phyloP scores from a whole-genome alignment of 208 protist genomes.

The Leishmania tropica region DNA sequence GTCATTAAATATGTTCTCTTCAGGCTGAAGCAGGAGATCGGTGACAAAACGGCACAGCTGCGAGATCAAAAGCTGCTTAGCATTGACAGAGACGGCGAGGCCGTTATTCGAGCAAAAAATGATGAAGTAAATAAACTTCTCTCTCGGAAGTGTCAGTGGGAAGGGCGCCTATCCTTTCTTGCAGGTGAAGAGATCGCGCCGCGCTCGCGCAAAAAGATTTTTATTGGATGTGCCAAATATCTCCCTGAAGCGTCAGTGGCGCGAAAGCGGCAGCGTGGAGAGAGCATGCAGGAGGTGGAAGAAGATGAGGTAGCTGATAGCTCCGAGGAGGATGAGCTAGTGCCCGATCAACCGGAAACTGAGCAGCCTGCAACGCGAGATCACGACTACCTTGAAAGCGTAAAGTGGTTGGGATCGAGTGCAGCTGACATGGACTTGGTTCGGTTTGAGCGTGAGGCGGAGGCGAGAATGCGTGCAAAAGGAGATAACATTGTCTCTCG shows the following conservation, averaged over 20 bases:
- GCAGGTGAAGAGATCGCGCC: slow-evolving; percentile 13
- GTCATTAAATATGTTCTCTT: slow-evolving; percentile 75
- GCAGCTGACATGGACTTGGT: slow-evolving; percentile 29
- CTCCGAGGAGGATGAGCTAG: slow-evolving; percentile 3
- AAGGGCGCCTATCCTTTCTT: slow-evolving; percentile 42
- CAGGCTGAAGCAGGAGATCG: slow-evolving; percentile 73
- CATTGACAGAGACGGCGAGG: slow-evolving; percentile 80
- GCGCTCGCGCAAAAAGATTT: slow-evolving; percentile 41
- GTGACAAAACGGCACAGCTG: slow-evolving; percentile 68
- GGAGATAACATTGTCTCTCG: neutral
- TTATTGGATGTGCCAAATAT: slow-evolving; percentile 79
- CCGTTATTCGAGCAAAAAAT: slow-evolving; percentile 70
- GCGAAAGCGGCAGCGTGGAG: slow-evolving; percentile 25
- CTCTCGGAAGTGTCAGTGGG: slow-evolving; percentile 63
- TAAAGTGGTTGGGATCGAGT: slow-evolving; percentile 33
- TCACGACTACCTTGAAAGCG: slow-evolving; percentile 15
- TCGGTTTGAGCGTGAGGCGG: slow-evolving; percentile 35
- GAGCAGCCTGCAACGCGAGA: slow-evolving; percentile 8
- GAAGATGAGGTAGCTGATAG: neutral
- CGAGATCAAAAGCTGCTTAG: slow-evolving; percentile 52
- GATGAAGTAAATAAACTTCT: slow-evolving; percentile 81
- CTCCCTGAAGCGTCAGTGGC: slow-evolving; percentile 53
- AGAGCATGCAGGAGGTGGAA: neutral
- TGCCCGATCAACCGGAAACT: neutral
- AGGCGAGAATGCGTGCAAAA: slow-evolving; percentile 18